Conservation (phyloP, 495 filamentous ascomycete genomes). For the Cenococcum geophilum region DNA sequence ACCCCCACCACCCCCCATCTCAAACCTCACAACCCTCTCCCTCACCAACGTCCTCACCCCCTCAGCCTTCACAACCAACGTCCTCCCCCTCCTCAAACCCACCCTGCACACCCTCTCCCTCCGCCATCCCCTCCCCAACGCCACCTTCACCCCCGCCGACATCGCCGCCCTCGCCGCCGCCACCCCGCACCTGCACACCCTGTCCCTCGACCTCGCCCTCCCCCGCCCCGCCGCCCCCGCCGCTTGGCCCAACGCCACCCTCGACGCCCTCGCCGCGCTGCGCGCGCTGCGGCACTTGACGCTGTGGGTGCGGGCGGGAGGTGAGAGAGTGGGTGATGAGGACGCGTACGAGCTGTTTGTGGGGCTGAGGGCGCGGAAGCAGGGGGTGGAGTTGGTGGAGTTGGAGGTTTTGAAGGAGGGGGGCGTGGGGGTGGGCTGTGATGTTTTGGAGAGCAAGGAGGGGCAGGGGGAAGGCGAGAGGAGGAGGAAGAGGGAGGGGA, state of each 20-base stretch:
- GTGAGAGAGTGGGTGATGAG: not conserved
- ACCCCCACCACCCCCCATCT: not conserved
- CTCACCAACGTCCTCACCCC: not conserved
- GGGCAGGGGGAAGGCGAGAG: too few relatives aligned
- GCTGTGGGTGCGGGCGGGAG: not conserved
- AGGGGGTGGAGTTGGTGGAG: not conserved
- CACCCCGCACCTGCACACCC: not conserved
- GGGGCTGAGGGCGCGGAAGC: not conserved
- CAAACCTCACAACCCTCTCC: not conserved
- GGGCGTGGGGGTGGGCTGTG: not conserved
- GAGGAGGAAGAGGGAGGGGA: not conserved
- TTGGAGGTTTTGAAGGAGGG: not conserved
- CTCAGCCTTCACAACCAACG: not conserved
- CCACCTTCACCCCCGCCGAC: not conserved
- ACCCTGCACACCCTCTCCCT: not conserved
- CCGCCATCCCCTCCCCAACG: not conserved
- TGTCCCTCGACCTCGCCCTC: not conserved
- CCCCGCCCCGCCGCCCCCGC: too few relatives aligned
- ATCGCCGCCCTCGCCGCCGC: not conserved
- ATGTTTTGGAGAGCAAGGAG: not conserved
- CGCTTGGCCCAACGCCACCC: not conserved
- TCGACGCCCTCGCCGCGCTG: not conserved
- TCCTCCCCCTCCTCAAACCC: not conserved
- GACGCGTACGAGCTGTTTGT: not conserved
- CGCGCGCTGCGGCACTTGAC: not conserved